Percentiles rank a stretch among this genome's conserved stretches.
phyloP scores from a whole-genome alignment of 208 protist genomes.

The Trypanosoma melophagium region DNA sequence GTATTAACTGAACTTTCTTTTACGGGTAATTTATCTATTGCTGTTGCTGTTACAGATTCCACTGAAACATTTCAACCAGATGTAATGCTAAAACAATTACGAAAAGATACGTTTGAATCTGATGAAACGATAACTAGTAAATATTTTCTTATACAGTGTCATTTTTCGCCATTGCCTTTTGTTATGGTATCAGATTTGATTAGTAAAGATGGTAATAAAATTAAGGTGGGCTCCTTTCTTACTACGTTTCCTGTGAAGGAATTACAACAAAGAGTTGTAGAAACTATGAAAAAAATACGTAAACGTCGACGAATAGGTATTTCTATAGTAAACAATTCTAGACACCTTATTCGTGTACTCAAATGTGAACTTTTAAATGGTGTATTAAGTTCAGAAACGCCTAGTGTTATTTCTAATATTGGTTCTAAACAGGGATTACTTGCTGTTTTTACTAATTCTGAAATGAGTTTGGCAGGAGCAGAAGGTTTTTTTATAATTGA shows the following conservation, averaged over 20 bases:
- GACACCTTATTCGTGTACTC: slow-evolving; percentile 11
- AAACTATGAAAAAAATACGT: slow-evolving; percentile 11
- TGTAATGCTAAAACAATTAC: slow-evolving; percentile 2
- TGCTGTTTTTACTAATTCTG: slow-evolving; percentile 60
- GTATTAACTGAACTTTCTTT: slow-evolving; percentile 56
- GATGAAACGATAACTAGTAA: slow-evolving; percentile 9
- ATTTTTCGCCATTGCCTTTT: slow-evolving; percentile 14
- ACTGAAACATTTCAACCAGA: slow-evolving; percentile 5
- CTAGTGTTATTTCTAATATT: slow-evolving; percentile 38
- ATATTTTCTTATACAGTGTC: slow-evolving; percentile 10
- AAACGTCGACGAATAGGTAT: slow-evolving; percentile 11
- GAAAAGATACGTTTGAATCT: slow-evolving; percentile 4
- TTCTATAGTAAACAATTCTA: slow-evolving; percentile 21
- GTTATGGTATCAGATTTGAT: slow-evolving; percentile 5
- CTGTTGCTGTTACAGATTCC: slow-evolving; percentile 9
- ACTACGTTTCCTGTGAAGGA: slow-evolving; percentile 11
- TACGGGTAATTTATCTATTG: slow-evolving; percentile 33
- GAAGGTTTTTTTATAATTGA: slow-evolving; percentile 71
- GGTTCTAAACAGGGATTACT: slow-evolving; percentile 58
- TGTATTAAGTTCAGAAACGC: slow-evolving; percentile 44
- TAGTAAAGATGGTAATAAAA: background rate
- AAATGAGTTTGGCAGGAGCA: slow-evolving; percentile 67
- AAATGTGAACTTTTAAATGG: slow-evolving; percentile 47
- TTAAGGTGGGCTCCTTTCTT: background rate
- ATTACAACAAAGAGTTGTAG: slow-evolving; percentile 7